Percentiles rank a stretch among this genome's conserved stretches.
Evolutionary conservation across 176 grass and related monocot species (phyloP).

Genomic region (Phoenix roebelenii): DNA sequence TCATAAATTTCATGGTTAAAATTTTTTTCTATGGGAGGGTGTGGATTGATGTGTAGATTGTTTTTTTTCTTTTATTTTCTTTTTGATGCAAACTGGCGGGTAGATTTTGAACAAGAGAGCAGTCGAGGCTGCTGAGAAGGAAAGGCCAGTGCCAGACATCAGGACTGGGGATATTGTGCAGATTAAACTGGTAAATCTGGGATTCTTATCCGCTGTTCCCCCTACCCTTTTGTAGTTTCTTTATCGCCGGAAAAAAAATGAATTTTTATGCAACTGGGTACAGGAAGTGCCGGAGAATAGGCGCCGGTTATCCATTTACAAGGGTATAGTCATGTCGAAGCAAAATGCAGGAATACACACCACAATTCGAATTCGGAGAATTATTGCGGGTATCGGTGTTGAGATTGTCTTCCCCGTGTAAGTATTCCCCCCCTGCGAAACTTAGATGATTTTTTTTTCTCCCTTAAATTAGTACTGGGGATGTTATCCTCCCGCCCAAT

Average conservation of each 20-base stretch:
- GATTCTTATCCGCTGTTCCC: no score
- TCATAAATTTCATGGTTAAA: background rate
- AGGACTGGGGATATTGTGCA: constrained; percentile 85
- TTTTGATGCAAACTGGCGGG: background rate
- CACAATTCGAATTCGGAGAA: constrained; percentile 85
- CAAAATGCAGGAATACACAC: constrained; percentile 86
- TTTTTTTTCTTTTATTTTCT: constrained; percentile 13
- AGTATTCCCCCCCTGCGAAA: constrained; percentile 19
- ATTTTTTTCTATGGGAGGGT: background rate
- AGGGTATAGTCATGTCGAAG: constrained; percentile 94
- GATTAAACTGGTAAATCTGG: constrained; percentile 67
- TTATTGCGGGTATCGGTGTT: constrained; percentile 87
- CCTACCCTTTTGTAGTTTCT: no score
- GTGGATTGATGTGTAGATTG: constrained; percentile 6
- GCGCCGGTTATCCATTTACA: constrained; percentile 79
- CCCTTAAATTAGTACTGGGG: no score
- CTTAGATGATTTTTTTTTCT: no score
- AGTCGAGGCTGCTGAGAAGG: constrained; percentile 75
- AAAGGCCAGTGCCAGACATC: constrained; percentile 74
- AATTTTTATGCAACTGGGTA: constrained; percentile 5
- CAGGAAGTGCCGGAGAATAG: constrained; percentile 82
- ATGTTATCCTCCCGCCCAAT: no score
- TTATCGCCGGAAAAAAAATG: no score
- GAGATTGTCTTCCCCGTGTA: constrained; percentile 98
- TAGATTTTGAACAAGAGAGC: constrained; percentile 89